Base-by-base conservation (phyloP, 2,329 filamentous ascomycete species). In the Arachnomyces sp. region DNA sequence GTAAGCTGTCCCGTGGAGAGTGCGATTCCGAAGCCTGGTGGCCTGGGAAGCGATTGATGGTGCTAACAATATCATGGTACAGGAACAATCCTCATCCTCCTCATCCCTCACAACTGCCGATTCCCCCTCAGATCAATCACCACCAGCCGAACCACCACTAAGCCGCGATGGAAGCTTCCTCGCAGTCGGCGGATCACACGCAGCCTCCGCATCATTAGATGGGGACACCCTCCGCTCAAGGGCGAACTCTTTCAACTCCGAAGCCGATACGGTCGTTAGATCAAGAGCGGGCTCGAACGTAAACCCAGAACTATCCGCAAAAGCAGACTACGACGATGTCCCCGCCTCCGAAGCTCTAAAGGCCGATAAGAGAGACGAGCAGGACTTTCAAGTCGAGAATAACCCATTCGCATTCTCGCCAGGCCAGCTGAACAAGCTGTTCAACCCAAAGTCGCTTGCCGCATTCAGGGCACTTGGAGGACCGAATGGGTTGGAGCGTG, bases 381-480 rank as follows among this genome's bases (percentile, higher is more conserved):
- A 66, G 13, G 84, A 90, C 46, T 94, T 93, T 52, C 53, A 76
- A 11, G 79, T 90, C 8, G 73, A 81, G 4, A 71, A 87, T 58
- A 94, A 92, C 58, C 82, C 82, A 0, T 94, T 94, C 55, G 88
- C 86, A 12, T 94, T 87, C 57, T 78, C 80, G 2, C 62, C 61
- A 0, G 88, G 89, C 11, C 81, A 93, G 55, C 71, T 95, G 47
- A 82, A 80, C 53, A 94, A 94, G 62, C 75, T 94, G 66, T 78
- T 90, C 46, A 92, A 93, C 57, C 89, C 89, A 3, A 94, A 94
- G 67, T 93, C 79, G 45, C 65, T 94, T 43, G 71, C 81, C 9
- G 88, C 88, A 1, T 94, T 90, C 51, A 84, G 82, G 54, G 81
- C 81, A 11, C 60, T 95, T 4, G 88, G 89, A 36, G 89, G 89